A percentile compares a stretch with the other conserved stretches of the same genome.
phyloP scores from a whole-genome alignment of 2,329 filamentous ascomycete species.

The Periconia digitata region DNA sequence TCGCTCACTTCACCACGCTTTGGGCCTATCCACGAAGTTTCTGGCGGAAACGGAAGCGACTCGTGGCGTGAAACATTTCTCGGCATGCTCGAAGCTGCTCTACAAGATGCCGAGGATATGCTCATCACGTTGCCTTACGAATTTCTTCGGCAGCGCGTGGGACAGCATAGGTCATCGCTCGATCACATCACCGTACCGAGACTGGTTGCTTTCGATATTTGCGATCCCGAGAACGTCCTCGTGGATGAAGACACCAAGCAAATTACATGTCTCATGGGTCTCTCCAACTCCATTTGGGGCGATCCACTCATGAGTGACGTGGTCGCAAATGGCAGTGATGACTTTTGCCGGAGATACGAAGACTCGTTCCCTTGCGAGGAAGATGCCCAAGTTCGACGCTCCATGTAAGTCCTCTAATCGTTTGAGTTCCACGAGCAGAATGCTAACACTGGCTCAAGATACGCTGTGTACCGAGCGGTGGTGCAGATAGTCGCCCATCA shows the following conservation, averaged over 20 bases:
- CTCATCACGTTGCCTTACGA: slow-evolving; percentile 60
- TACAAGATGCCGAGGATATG: slow-evolving; percentile 62
- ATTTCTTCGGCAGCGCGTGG: slow-evolving; percentile 54
- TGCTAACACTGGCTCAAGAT: slow-evolving; percentile 35
- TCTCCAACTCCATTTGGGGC: slow-evolving; percentile 58
- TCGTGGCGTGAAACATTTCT: slow-evolving; percentile 59
- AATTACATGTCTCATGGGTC: slow-evolving; percentile 55
- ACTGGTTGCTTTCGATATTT: slow-evolving; percentile 55
- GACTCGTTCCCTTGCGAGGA: slow-evolving; percentile 34
- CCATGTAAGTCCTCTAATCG: slow-evolving; percentile 41
- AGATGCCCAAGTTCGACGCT: slow-evolving; percentile 39
- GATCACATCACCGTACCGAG: slow-evolving; percentile 54
- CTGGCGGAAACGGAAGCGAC: slow-evolving; percentile 46
- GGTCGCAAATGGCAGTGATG: slow-evolving; percentile 37
- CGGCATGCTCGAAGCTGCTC: slow-evolving; percentile 53
- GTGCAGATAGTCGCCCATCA: slow-evolving; percentile 47
- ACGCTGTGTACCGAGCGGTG: slow-evolving; percentile 47
- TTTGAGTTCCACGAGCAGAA: not conserved
- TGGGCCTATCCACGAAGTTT: slow-evolving; percentile 53
- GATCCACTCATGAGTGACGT: slow-evolving; percentile 58
- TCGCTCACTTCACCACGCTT: slow-evolving; percentile 52
- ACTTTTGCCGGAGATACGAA: slow-evolving; percentile 49
- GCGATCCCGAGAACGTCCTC: slow-evolving; percentile 53
- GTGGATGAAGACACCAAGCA: slow-evolving; percentile 52
- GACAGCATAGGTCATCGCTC: slow-evolving; percentile 47